Conservation (phyloP, 2,329 filamentous ascomycete species). For the Domatiomyces catenatus region DNA sequence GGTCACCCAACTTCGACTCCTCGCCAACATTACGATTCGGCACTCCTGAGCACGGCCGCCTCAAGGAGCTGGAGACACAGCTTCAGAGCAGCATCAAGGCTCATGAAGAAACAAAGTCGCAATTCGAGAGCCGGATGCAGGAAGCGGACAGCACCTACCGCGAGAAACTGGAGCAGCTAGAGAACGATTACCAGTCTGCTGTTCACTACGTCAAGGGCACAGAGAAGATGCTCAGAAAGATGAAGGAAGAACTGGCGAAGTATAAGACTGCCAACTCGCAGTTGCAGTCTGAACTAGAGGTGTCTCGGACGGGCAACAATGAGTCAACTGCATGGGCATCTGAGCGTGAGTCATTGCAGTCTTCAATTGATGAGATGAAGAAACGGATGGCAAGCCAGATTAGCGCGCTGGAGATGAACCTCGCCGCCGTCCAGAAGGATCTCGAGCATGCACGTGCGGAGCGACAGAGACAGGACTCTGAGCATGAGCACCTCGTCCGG, state of each 20-base stretch:
- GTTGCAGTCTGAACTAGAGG: constrained; percentile 66
- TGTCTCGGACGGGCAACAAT: constrained; percentile 40
- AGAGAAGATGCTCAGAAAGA: constrained; percentile 96
- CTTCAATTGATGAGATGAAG: constrained; percentile 55
- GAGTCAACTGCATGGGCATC: constrained; percentile 53
- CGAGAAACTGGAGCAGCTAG: constrained; percentile 82
- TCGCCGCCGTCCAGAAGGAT: constrained; percentile 54
- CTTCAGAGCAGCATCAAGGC: constrained; percentile 60
- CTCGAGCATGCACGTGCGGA: constrained; percentile 50
- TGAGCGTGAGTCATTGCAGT: constrained; percentile 53
- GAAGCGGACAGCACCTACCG: constrained; percentile 81
- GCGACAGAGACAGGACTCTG: constrained; percentile 49
- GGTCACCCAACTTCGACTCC: constrained; percentile 51
- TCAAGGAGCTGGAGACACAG: constrained; percentile 78
- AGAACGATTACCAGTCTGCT: constrained; percentile 94
- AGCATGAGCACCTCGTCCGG: constrained; percentile 44
- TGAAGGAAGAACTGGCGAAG: constrained; percentile 90
- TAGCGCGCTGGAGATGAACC: constrained; percentile 52
- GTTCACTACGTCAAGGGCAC: constrained; percentile 97
- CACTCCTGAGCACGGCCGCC: constrained; percentile 61
- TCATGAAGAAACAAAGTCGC: constrained; percentile 70
- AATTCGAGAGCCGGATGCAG: constrained; percentile 63
- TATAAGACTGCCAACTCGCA: constrained; percentile 77
- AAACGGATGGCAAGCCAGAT: constrained; percentile 52
- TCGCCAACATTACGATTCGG: constrained; percentile 61